Evolutionary conservation across 805 yeast genomes (phyloP), one percentile per base, ranked within the genome.

Genomic region (Zygoascus bituminiphila): DNA sequence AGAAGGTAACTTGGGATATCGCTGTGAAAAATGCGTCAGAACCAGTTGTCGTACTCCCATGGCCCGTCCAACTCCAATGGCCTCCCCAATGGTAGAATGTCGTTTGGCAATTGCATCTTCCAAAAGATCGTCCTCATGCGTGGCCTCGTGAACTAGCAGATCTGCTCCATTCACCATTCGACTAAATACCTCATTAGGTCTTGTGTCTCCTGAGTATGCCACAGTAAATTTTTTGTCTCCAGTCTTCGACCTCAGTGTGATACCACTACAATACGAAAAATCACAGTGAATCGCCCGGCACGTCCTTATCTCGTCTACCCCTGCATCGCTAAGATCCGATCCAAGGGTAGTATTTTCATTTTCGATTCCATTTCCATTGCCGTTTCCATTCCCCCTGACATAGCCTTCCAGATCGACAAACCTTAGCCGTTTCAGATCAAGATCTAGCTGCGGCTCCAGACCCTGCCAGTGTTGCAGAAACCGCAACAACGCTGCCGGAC

Each of bases 191-290:
- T 62, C 66, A 54, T 79, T 81, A 0, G 98, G 98, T 57, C 97
- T 77, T 0, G 98, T 87, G 62, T 93, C 99, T 10, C 98, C 98
- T 1, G 96, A 88, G 62, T 86, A 93, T 0, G 96, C 82, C 1
- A 89, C 71, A 56, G 78, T 83, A 69, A 88, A 88, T 7, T 63
- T 64, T 47, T 83, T 75, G 1, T 73, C 61, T 9, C 89, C 70
- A 0, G 78, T 63, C 38, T 81, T 75, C 15, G 84, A 78, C 17
- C 10, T n/a, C 5, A 39, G 20, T 17, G 4, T 12, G 8, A 39
- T 14, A 8, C 42, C 29, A 22, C 26, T 39, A 20, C 29, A 22
- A 62, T 88, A 91, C 0, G 98, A 78, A 78, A 82, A 78, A 21
- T 77, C 78, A 63, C 97, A 88, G 62, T 93, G 99, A 17, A 74